A percentile compares a stretch with the other conserved stretches of the same genome.
Conservation (phyloP, 306 rosid genomes). For the Gynostemma pentaphyllum region DNA sequence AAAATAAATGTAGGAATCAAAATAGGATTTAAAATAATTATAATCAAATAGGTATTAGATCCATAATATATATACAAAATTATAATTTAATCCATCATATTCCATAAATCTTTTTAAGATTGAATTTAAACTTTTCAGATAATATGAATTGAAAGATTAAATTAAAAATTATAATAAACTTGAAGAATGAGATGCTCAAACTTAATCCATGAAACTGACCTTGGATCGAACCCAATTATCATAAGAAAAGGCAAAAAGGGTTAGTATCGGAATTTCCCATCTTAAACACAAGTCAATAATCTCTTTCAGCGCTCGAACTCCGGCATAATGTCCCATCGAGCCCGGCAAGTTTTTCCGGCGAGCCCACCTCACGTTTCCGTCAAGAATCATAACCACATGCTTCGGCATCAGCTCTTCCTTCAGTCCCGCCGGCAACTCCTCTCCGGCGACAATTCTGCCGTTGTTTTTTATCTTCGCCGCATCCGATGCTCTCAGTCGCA, state of each 20-base stretch:
- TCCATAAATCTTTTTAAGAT: no score
- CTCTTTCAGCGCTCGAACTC: conserved; percentile 29
- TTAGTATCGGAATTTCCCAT: conserved; percentile 58
- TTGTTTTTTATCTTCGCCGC: background rate
- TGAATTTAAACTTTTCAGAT: no score
- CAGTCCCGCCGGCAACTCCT: conserved; percentile 36
- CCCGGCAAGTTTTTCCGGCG: conserved; percentile 25
- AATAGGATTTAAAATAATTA: no score
- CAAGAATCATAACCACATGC: conserved; percentile 85
- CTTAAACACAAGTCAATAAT: conserved; percentile 30
- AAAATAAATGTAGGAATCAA: no score
- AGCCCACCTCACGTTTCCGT: conserved; percentile 78
- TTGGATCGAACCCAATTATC: conserved; percentile 64
- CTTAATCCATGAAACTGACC: conserved; percentile 39
- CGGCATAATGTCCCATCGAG: conserved; percentile 50
- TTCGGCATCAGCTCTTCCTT: conserved; percentile 50
- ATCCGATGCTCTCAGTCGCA: background rate
- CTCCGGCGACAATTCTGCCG: background rate
- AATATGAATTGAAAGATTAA: no score
- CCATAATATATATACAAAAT: no score
- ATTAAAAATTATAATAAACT: no score
- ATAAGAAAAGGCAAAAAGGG: conserved; percentile 51
- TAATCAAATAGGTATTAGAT: no score
- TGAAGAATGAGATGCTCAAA: no score
- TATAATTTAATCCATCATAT: no score